A percentile compares a stretch with the other conserved stretches of the same genome.
phyloP scores from a whole-genome alignment of 1,139 yeast genomes.

The Lodderomyces jiufengensis region DNA sequence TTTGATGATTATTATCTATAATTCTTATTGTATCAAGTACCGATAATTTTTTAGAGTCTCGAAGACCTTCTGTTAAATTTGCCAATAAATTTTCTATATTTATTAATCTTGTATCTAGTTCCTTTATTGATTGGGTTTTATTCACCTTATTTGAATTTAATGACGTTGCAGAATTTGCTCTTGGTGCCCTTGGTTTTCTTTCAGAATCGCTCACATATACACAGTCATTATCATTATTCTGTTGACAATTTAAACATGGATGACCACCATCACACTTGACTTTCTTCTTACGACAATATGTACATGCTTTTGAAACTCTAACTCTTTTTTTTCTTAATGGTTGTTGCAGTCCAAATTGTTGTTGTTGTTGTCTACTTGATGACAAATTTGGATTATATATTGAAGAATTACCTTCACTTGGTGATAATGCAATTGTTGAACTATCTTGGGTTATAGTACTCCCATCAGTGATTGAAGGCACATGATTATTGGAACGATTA shows the following conservation, averaged over 20 bases:
- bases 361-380: not conserved
- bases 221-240: constrained; percentile 22
- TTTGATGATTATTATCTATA: not conserved
- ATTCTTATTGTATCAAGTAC: not conserved
- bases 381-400: not conserved
- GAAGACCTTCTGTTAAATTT: constrained; percentile 9
- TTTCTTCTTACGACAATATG: constrained; percentile 46
- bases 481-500: not conserved
- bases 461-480: constrained; percentile 1
- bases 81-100: constrained; percentile 10
- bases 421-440: constrained; percentile 1
- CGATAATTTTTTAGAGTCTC: constrained; percentile 1
- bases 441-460: constrained; percentile 9
- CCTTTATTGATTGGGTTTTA: constrained; percentile 6
- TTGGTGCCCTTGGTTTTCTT: constrained; percentile 13
- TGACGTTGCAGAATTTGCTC: not conserved
- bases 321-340: constrained; percentile 8
- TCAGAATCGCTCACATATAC: constrained; percentile 23
- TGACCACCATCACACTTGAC: constrained; percentile 46
- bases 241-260: constrained; percentile 43
- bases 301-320: constrained; percentile 51
- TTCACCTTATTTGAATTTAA: constrained; percentile 4
- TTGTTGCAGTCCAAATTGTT: not conserved
- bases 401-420: constrained; percentile 3
- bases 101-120: constrained; percentile 6